These are phyloP conservation scores for Boletus insuetus DNA, from an alignment of 768 basidiomycete genomes.

Conservation along the genomic window DNA sequence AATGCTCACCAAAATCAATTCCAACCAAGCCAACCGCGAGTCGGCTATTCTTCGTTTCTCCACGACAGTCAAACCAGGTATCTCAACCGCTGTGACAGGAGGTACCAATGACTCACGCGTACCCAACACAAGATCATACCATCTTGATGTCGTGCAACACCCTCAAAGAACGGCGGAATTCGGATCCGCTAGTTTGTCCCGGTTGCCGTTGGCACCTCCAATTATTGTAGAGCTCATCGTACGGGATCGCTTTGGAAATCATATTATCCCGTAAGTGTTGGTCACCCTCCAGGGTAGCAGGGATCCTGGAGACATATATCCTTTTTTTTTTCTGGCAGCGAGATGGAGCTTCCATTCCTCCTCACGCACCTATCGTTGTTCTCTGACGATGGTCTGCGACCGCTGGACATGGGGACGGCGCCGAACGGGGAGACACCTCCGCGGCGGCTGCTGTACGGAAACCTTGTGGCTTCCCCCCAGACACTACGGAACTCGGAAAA, in stretches of 20 bases:
- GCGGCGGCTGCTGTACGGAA: conserved; percentile 75
- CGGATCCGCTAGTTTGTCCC: conserved; percentile 67
- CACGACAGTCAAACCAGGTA: conserved; percentile 55
- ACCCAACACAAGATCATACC: conserved; percentile 53
- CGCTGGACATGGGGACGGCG: conserved; percentile 63
- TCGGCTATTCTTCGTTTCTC: conserved; percentile 58
- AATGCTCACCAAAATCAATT: conserved; percentile 36
- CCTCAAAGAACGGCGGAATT: conserved; percentile 83
- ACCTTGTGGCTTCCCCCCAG: conserved; percentile 79
- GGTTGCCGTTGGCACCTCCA: conserved; percentile 81
- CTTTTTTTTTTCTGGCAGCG: conserved; percentile 44
- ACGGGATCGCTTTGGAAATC: conserved; percentile 67
- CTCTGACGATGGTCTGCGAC: conserved; percentile 60
- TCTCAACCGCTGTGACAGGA: conserved; percentile 17
- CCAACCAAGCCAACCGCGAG: conserved; percentile 45
- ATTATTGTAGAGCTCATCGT: conserved; percentile 78
- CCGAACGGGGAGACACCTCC: conserved; percentile 42
- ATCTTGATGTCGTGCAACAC: conserved; percentile 83
- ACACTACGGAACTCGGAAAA: conserved; percentile 79
- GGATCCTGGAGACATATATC: conserved; percentile 21
- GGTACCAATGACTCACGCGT: conserved; percentile 18
- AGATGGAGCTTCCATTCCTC: conserved; percentile 84
- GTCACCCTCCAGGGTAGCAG: conserved; percentile 17
- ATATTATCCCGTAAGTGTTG: conserved; percentile 71
- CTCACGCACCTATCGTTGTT: conserved; percentile 79